Base-by-base conservation (phyloP, 1,284 basidiomycete species). In the Prillingera fragicola region DNA sequence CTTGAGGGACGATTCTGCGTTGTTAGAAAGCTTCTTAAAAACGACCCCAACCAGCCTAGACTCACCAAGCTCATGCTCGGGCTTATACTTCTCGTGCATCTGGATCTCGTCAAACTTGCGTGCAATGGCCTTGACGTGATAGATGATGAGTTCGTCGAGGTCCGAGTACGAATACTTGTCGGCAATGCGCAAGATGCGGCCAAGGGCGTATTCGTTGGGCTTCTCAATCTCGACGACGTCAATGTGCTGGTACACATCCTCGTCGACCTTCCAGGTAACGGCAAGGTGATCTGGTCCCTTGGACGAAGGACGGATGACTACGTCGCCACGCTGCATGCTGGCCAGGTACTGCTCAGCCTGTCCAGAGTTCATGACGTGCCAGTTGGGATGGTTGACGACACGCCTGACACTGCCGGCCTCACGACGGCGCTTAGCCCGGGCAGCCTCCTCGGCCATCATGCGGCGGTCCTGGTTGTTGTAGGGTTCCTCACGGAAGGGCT, bases 261-360 rank as follows among this genome's bases (percentile, higher is more conserved):
- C 87, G 57, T 95, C 94, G 9, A 99, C 92, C 73, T 98, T 98
- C 95, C 95, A 99, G 0, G 95, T 99, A 12, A 98, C 87, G 26
- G 95, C 95, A 27, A 99, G 77, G 71, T 98, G 95, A 63, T 96
- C 82, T 29, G 78, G 74, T 6, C 94, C 94, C 69, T 94, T 92
- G 3, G 92, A 97, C 24, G 90, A 95, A 0, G 95, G 95, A 34
- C 95, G 78, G 55, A 99, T 89, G 25, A 99, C 87, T 35, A 91
- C 90, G 67, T 96, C 91, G 12, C 92, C 95, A 23, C 88, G 81
- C 59, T 91, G 89, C 70, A 90, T 85, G 54, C 84, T 84, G 45
- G 90, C 87, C 42, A 99, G 76, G 67, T 85, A 88, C 42, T 81
- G 77, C 70, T 98, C 94, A 2, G 95, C 92, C 58, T 96, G 86